phyloP scores from a whole-genome alignment of 2,329 filamentous ascomycete species.

The Apiospora hydei region DNA sequence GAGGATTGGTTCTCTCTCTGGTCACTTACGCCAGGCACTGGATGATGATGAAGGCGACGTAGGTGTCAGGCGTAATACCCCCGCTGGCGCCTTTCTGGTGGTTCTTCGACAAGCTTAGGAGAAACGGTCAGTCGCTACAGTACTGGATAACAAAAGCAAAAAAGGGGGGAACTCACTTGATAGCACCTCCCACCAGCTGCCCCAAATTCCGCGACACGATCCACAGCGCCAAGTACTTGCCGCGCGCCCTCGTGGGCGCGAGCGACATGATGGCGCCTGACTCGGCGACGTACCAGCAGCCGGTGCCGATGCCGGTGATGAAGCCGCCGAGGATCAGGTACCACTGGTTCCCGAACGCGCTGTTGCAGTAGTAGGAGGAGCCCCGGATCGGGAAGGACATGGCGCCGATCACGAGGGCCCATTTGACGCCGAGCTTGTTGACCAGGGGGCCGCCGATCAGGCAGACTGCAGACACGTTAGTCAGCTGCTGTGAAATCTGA shows the following conservation, averaged over 20 bases:
- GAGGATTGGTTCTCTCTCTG: constrained; percentile 32
- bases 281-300: constrained; percentile 58
- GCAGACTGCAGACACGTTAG: constrained; percentile 40
- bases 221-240: constrained; percentile 56
- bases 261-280: constrained; percentile 57
- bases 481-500: background rate
- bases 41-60: constrained; percentile 55
- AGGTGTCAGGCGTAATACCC: constrained; percentile 52
- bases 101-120: constrained; percentile 43
- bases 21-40: constrained; percentile 46
- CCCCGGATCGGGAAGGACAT: constrained; percentile 53
- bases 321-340: constrained; percentile 50
- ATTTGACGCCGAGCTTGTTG: constrained; percentile 55
- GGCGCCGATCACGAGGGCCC: constrained; percentile 52
- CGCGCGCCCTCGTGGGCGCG: constrained; percentile 52
- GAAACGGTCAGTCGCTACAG: background rate
- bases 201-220: constrained; percentile 55
- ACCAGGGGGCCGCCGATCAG: constrained; percentile 53
- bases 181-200: constrained; percentile 54
- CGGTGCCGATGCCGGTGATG: constrained; percentile 48
- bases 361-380: constrained; percentile 56
- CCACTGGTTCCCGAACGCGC: constrained; percentile 57
- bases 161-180: constrained; percentile 43
- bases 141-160: constrained; percentile 28
- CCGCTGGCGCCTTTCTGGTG: constrained; percentile 44